Percentiles rank a stretch among this genome's conserved stretches.
phyloP scores from a whole-genome alignment of 2,329 filamentous ascomycete species.

The Aureobasidium zeae region DNA sequence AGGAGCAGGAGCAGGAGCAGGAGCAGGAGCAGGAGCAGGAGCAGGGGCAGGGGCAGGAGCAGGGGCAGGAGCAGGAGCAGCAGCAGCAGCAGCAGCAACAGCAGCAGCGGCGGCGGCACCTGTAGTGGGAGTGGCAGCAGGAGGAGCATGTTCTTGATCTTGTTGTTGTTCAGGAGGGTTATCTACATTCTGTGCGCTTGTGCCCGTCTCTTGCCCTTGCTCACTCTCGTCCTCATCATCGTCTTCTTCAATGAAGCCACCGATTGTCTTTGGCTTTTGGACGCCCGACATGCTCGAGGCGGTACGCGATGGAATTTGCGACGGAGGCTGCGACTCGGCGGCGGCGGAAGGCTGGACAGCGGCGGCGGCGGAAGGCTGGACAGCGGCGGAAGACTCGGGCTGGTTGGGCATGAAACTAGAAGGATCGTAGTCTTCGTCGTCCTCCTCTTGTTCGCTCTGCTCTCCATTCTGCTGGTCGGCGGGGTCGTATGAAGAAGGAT shows the following conservation, averaged over 20 bases:
- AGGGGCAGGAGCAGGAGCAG: conserved; percentile 20
- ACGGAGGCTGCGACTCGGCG: conserved; percentile 21
- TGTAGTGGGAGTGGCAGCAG: conserved; percentile 16
- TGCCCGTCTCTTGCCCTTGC: conserved; percentile 17
- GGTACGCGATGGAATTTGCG: conserved; percentile 41
- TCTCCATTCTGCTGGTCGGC: conserved; percentile 34
- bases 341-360: not conserved
- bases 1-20: conserved; percentile 22
- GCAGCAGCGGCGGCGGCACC: conserved; percentile 20
- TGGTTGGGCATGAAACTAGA: conserved; percentile 23
- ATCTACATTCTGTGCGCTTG: conserved; percentile 14
- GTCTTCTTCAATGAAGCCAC: conserved; percentile 55
- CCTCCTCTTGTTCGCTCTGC: conserved; percentile 28
- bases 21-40: too few relatives aligned
- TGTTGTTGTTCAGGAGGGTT: conserved; percentile 17
- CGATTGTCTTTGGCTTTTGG: conserved; percentile 45
- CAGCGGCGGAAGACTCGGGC: conserved; percentile 3
- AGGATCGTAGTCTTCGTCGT: conserved; percentile 34
- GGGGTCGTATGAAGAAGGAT: conserved; percentile 26
- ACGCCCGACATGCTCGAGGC: conserved; percentile 29
- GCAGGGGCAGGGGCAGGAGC: too few relatives aligned
- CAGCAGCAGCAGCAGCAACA: conserved; percentile 26
- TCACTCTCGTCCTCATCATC: conserved; percentile 49
- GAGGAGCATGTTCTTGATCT: conserved; percentile 14
- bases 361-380: conserved; percentile 5